Conservation (phyloP, 257 asterid genomes). For the Capsicum rhomboideum region DNA sequence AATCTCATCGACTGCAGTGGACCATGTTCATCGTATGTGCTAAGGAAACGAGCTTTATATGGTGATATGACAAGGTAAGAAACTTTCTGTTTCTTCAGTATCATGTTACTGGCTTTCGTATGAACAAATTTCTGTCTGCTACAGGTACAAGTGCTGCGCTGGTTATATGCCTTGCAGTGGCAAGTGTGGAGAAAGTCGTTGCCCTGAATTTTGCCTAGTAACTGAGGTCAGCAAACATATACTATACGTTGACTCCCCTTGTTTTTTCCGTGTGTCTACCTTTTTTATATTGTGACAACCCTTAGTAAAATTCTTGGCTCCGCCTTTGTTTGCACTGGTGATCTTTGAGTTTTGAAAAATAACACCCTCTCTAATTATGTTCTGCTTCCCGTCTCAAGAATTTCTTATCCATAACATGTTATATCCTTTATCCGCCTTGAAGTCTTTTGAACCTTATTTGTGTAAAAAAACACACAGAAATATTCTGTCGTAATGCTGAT, state of each 20-base stretch:
- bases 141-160: conserved; percentile 33
- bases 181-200: conserved; percentile 25
- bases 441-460: too few relatives aligned
- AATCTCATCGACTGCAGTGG: conserved; percentile 12
- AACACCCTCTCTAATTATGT: too few relatives aligned
- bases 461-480: background rate
- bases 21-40: conserved; percentile 32
- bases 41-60: conserved; percentile 37
- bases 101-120: background rate
- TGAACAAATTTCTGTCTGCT: background rate
- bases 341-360: too few relatives aligned
- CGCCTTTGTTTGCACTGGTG: too few relatives aligned
- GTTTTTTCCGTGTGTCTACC: too few relatives aligned
- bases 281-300: too few relatives aligned
- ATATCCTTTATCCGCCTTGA: too few relatives aligned
- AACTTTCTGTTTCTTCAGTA: background rate
- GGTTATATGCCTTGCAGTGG: conserved; percentile 48
- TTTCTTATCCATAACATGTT: too few relatives aligned
- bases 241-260: too few relatives aligned
- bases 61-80: conserved; percentile 30
- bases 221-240: conserved; percentile 19
- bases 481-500: background rate
- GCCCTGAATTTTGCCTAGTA: conserved; percentile 35
- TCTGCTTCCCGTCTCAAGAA: too few relatives aligned
- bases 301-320: too few relatives aligned